Percentiles rank a stretch among this genome's conserved stretches.
Evolutionary conservation across 192 early-diverging fungal genomes (phyloP).

Genomic region (Coemansia sp.): DNA sequence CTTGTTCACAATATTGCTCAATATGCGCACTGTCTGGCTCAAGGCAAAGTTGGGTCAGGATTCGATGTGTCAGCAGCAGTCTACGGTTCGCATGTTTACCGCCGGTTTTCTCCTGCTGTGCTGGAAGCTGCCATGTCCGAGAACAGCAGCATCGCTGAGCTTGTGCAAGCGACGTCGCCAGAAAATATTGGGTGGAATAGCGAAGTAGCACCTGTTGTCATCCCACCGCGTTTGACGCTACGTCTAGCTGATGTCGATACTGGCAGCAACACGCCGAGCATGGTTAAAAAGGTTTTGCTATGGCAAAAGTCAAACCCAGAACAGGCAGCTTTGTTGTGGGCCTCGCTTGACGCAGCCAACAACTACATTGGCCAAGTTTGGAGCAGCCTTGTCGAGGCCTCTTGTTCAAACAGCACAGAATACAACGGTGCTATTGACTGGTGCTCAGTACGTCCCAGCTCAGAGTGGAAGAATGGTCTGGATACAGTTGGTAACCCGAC

Average conservation of each 20-base stretch:
- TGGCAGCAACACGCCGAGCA: conserved; percentile 90
- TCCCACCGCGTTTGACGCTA: conserved; percentile 74
- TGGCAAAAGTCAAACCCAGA: conserved; percentile 76
- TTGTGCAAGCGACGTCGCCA: conserved; percentile 31
- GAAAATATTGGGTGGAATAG: conserved; percentile 66
- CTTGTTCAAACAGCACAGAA: conserved; percentile 24
- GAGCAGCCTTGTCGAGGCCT: conserved; percentile 53
- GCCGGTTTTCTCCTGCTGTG: conserved; percentile 74
- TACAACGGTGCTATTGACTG: conserved; percentile 48
- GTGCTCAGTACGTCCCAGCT: conserved; percentile 41
- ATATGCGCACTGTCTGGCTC: conserved; percentile 92
- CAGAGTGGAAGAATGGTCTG: conserved; percentile 18
- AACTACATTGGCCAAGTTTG: conserved; percentile 55
- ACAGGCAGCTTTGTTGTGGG: conserved; percentile 56
- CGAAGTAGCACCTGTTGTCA: conserved; percentile 57
- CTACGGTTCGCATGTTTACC: conserved; percentile 86
- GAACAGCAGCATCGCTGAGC: conserved; percentile 9
- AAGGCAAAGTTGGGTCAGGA: conserved; percentile 96
- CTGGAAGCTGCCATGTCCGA: conserved; percentile 58
- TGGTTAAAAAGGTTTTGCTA: conserved; percentile 80
- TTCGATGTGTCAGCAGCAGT: conserved; percentile 95
- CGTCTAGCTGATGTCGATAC: conserved; percentile 91
- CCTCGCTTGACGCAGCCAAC: conserved; percentile 62
- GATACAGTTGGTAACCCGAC: not conserved
- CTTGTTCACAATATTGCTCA: conserved; percentile 89